A percentile compares a stretch with the other conserved stretches of the same genome.
These are phyloP conservation scores for Alternaria novae-zelandiae DNA, from an alignment of 2,329 filamentous ascomycete species.

Conservation along the genomic window DNA sequence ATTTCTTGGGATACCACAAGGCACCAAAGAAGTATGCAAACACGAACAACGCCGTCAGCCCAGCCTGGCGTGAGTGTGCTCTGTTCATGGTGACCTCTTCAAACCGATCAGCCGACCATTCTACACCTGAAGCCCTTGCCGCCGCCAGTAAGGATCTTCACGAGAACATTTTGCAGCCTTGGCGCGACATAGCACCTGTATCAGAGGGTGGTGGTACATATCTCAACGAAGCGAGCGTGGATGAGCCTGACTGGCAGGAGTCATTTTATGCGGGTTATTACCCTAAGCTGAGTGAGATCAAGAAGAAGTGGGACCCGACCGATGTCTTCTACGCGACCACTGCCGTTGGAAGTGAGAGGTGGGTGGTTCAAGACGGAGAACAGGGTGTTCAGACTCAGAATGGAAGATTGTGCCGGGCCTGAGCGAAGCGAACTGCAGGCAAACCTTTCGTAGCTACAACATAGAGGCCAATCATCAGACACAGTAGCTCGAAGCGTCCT, in stretches of 20 bases:
- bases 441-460: neutral
- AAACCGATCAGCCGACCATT: too few species aligned
- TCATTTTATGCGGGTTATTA: slow-evolving; percentile 44
- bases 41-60: slow-evolving; percentile 24
- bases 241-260: slow-evolving; percentile 41
- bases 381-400: slow-evolving; percentile 26
- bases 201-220: slow-evolving; percentile 34
- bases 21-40: neutral
- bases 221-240: slow-evolving; percentile 42
- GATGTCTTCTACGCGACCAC: slow-evolving; percentile 31
- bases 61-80: slow-evolving; percentile 25
- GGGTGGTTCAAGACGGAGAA: slow-evolving; percentile 25
- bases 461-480: neutral
- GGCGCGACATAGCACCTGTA: slow-evolving; percentile 15
- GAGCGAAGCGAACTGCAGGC: neutral
- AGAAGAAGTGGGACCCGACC: slow-evolving; percentile 31
- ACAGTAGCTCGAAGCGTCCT: neutral
- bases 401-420: slow-evolving; percentile 23
- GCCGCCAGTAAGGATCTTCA: slow-evolving; percentile 11
- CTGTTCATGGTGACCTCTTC: slow-evolving; percentile 18
- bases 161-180: slow-evolving; percentile 19
- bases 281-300: slow-evolving; percentile 20
- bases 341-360: slow-evolving; percentile 30
- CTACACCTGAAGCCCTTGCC: slow-evolving; percentile 16
- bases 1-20: too few species aligned